Conservation (phyloP, 108 stramenopile species). For the Bacterosira constricta region DNA sequence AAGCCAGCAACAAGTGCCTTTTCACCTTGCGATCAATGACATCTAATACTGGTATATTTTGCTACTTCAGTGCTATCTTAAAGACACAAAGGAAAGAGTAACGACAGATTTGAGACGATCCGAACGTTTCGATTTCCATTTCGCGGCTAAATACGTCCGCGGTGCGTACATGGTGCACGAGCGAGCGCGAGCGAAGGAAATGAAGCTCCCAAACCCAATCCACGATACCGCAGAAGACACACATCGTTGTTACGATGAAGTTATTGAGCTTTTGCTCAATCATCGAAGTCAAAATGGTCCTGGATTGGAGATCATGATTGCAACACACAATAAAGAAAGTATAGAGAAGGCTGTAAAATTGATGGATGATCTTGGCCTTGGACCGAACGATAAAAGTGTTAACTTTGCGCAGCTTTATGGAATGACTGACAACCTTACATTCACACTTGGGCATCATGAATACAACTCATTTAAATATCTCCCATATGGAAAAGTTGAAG, state of each 20-base stretch:
- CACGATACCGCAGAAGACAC: conserved; percentile 87
- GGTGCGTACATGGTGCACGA: conserved; percentile 98
- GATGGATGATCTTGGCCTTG: conserved; percentile 77
- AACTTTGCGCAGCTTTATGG: conserved; percentile 97
- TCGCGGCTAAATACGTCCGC: conserved; percentile 96
- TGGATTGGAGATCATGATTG: conserved; percentile 88
- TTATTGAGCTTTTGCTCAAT: conserved; percentile 64
- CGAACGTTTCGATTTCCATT: conserved; percentile 69
- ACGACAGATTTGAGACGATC: conserved; percentile 83
- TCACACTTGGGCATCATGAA: conserved; percentile 85
- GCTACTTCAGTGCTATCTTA: conserved; percentile 83
- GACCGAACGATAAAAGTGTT: conserved; percentile 32
- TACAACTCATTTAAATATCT: conserved; percentile 93
- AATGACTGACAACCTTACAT: conserved; percentile 95
- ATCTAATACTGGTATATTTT: not conserved
- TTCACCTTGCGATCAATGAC: not conserved
- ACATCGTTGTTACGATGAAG: conserved; percentile 87
- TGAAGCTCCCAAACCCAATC: conserved; percentile 69
- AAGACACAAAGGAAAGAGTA: conserved; percentile 74
- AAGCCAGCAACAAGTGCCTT: not conserved
- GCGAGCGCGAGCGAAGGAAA: conserved; percentile 67
- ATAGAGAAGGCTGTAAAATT: conserved; percentile 72
- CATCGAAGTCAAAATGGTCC: conserved; percentile 41
- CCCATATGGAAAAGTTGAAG: conserved; percentile 93
- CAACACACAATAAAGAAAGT: conserved; percentile 91